Evolutionary conservation across 352 stramenopile genomes (phyloP), one percentile per base, ranked within the genome.

Genomic region (Thraustochytrium sp.): DNA sequence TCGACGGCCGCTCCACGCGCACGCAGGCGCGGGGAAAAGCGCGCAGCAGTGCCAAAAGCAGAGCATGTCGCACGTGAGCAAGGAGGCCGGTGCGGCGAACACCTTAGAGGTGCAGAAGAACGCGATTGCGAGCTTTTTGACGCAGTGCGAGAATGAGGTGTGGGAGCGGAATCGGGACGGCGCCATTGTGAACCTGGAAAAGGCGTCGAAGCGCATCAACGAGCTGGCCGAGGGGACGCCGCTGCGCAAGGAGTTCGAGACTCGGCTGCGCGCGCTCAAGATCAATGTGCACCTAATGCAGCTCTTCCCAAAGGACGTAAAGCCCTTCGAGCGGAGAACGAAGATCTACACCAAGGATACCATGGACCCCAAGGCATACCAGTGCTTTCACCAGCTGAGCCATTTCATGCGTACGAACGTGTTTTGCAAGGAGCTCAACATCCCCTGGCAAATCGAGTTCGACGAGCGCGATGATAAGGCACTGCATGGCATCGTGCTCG

Each of bases 41-140:
- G n/a, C n/a, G n/a, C n/a, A n/a, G n/a, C n/a, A n/a, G n/a, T n/a
- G n/a, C n/a, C n/a, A n/a, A n/a, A n/a, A n/a, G n/a, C n/a, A n/a
- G n/a, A n/a, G n/a, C n/a, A n/a, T n/a, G n/a, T n/a, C n/a, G n/a
- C n/a, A n/a, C n/a, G n/a, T n/a, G n/a, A n/a, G n/a, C n/a, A n/a
- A n/a, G n/a, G n/a, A n/a, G n/a, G n/a, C n/a, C n/a, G n/a, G n/a
- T n/a, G n/a, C n/a, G n/a, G n/a, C n/a, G n/a, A n/a, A n/a, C n/a
- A n/a, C n/a, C n/a, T n/a, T 86, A 64, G 5, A 59, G 8, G 65
- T 77, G 23, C 49, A 62, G 46, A 11, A 55, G 42, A 55, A 11
- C 5, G 65, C 65, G 5, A 55, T 55, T 26, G 4, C 3, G 34
- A 76, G 29, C 40, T 72, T 72, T 72, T 46, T 72, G 59, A 72